These are phyloP conservation scores for Cordyceps farinosa DNA, from an alignment of 2,329 filamentous ascomycete genomes.

Conservation along the genomic window DNA sequence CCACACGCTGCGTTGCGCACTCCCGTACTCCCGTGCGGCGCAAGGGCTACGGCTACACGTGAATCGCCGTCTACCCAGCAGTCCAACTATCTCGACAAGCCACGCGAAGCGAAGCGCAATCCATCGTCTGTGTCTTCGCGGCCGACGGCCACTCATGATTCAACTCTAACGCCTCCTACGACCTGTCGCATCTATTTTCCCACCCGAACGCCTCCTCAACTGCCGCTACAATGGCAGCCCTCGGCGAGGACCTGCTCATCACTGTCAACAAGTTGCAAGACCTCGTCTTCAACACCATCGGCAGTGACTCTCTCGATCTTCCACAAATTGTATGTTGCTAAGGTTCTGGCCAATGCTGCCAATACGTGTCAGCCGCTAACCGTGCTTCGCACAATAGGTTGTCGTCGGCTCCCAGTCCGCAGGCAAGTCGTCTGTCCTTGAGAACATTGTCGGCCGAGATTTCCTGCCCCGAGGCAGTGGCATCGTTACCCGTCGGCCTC, in stretches of 20 bases:
- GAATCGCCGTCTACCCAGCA: constrained; percentile 13
- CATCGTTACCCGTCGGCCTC: constrained; percentile 88
- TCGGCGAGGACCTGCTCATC: constrained; percentile 90
- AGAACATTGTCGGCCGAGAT: constrained; percentile 97
- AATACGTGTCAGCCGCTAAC: constrained; percentile 15
- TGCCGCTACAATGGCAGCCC: constrained; percentile 69
- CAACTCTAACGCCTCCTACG: constrained; percentile 8
- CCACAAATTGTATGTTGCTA: constrained; percentile 82
- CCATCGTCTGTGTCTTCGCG: constrained; percentile 15
- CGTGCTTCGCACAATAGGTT: constrained; percentile 55
- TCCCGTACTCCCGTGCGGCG: constrained; percentile 9
- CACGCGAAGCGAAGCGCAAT: constrained; percentile 16
- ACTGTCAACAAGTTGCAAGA: constrained; percentile 99
- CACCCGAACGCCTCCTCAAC: background rate
- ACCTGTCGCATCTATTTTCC: constrained; percentile 7
- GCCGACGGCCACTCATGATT: constrained; percentile 12
- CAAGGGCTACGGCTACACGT: constrained; percentile 15
- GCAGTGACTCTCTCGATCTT: constrained; percentile 94
- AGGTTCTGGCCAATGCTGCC: background rate
- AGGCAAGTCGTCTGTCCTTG: constrained; percentile 95
- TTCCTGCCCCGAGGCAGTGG: constrained; percentile 95
- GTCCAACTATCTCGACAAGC: background rate
- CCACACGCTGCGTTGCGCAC: background rate
- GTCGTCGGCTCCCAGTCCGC: constrained; percentile 98
- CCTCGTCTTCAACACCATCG: constrained; percentile 98